A percentile compares a stretch with the other conserved stretches of the same genome.
Conservation (phyloP, 345 rosid genomes). For the Lepidium aucheri region DNA sequence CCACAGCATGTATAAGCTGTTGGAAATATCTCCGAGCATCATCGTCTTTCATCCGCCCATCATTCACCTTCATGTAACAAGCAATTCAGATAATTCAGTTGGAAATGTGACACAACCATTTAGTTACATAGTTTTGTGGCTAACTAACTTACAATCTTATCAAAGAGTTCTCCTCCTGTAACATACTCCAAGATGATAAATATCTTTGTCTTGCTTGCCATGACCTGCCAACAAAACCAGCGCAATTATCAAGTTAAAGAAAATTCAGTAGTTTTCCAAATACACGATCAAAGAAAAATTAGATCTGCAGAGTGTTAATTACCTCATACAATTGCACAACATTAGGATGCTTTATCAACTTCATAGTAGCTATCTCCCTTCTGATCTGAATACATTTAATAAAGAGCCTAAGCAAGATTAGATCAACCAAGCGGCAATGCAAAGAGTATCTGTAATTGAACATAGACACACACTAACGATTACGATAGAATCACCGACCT, state of each 20-base stretch:
- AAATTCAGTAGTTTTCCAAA: neutral
- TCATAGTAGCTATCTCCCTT: conserved; percentile 91
- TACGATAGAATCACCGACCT: too few relatives aligned
- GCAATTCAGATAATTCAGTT: neutral
- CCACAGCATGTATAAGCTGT: conserved; percentile 91
- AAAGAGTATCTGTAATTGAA: neutral
- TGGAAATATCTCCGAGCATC: conserved; percentile 91
- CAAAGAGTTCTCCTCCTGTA: conserved; percentile 80
- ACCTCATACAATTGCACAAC: conserved; percentile 86
- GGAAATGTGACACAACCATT: neutral
- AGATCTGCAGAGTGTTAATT: neutral
- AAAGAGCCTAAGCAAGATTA: neutral
- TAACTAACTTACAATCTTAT: conserved; percentile 56
- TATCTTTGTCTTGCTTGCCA: conserved; percentile 74
- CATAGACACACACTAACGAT: too few relatives aligned
- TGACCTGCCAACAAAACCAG: conserved; percentile 35
- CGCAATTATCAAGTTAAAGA: neutral
- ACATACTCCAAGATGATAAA: conserved; percentile 62
- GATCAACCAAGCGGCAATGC: neutral
- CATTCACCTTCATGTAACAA: conserved; percentile 48
- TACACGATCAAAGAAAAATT: neutral
- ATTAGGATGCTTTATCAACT: conserved; percentile 87
- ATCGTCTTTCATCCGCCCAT: conserved; percentile 85
- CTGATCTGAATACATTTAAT: conserved; percentile 49
- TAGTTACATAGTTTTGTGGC: neutral